Percentiles rank a stretch among this genome's conserved stretches.
These are phyloP conservation scores for Zoysia japonica DNA, from an alignment of 176 grass and related monocot species.

Conservation along the genomic window DNA sequence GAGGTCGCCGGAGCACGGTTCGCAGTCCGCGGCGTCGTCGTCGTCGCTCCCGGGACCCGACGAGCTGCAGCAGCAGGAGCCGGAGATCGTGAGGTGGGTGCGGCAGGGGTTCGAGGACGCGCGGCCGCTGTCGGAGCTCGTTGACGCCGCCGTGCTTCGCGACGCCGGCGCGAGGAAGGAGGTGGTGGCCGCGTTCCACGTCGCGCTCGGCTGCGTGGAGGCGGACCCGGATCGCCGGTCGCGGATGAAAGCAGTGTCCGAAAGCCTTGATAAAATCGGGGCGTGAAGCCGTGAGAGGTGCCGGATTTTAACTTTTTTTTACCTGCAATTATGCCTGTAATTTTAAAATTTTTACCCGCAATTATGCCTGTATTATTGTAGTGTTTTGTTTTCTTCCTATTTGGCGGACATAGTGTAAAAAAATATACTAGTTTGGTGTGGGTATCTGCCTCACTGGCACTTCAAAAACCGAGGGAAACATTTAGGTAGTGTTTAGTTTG, in stretches of 20 bases:
- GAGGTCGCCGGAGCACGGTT: slow-evolving; percentile 37
- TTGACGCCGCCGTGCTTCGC: slow-evolving; percentile 61
- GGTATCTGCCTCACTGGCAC: too few species aligned
- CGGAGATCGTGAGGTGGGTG: slow-evolving; percentile 74
- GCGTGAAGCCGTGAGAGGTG: neutral
- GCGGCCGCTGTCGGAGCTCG: slow-evolving; percentile 78
- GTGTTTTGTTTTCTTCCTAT: too few species aligned
- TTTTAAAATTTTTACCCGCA: too few species aligned
- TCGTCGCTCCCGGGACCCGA: neutral
- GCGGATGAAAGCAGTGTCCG: slow-evolving; percentile 65
- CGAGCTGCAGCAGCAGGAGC: neutral
- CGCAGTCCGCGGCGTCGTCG: slow-evolving; percentile 1
- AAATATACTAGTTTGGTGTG: too few species aligned
- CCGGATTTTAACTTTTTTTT: too few species aligned
- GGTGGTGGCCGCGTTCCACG: slow-evolving; percentile 76
- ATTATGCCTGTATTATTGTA: too few species aligned
- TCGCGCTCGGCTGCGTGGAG: slow-evolving; percentile 79
- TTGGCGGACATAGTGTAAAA: too few species aligned
- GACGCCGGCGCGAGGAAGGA: slow-evolving; percentile 76
- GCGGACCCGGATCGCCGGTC: slow-evolving; percentile 63
- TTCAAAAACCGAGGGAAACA: too few species aligned
- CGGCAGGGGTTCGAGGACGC: slow-evolving; percentile 64
- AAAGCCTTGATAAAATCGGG: slow-evolving; percentile 73
- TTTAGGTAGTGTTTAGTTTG: too few species aligned
- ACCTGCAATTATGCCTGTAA: too few species aligned